Evolutionary conservation across 2,329 filamentous ascomycete species (phyloP).

Genomic region (Colletotrichum chlorophyti): DNA sequence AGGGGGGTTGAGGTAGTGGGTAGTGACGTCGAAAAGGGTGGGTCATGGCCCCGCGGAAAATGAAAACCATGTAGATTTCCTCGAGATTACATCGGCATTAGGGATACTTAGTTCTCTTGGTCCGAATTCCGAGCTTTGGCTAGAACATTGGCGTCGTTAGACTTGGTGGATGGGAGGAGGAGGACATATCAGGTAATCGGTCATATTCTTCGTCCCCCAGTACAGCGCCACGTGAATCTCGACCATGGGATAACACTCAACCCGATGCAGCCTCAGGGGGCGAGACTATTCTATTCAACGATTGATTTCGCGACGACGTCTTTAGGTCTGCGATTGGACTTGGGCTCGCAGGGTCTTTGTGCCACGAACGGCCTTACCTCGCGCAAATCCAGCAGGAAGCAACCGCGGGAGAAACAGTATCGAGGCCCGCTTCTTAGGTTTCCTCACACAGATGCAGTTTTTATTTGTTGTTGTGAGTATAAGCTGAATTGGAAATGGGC

Average conservation of each 20-base stretch:
- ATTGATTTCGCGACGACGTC: not conserved
- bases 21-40: not conserved
- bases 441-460: too few species aligned
- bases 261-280: not conserved
- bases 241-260: not conserved
- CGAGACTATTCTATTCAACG: not conserved
- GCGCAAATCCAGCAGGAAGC: conserved; percentile 15
- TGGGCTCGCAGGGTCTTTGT: not conserved
- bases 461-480: too few species aligned
- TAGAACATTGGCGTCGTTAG: too few species aligned
- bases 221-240: not conserved
- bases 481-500: too few species aligned
- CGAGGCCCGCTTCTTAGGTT: too few species aligned
- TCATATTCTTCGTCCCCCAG: too few species aligned
- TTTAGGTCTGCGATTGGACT: not conserved
- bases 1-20: not conserved
- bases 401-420: conserved; percentile 1
- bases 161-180: not conserved
- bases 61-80: conserved; percentile 18
- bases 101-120: not conserved
- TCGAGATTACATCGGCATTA: too few species aligned
- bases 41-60: not conserved
- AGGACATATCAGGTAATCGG: too few species aligned
- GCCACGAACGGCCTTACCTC: conserved; percentile 28
- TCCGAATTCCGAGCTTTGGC: not conserved